Evolutionary conservation across 352 stramenopile species (phyloP), one percentile per base, ranked within the genome.

Genomic region (Saprolegnia parasitica): DNA sequence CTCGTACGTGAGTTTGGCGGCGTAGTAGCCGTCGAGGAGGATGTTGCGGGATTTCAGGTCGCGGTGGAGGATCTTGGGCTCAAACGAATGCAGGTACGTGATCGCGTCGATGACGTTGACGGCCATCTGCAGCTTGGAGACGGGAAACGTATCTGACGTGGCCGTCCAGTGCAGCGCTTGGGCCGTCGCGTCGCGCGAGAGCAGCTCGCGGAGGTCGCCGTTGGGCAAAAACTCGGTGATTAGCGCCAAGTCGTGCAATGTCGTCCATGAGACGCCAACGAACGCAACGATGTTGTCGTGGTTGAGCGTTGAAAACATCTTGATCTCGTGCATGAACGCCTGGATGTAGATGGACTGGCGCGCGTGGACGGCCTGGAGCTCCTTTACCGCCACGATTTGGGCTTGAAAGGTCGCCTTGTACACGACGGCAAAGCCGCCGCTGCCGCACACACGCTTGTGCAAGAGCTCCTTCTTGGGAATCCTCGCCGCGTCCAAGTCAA

Each of bases 31-130:
- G 26, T 73, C 47, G 16, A 81, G 68, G 49, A 83, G 78, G 37
- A 79, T 76, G 57, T 83, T 83, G 32, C 72, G 72, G 21, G 77
- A 77, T 70, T 88, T 88, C 58, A 88, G 62, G 63, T 83, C 77
- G 23, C 77, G 73, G 58, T 83, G 77, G 40, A 83, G 77, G 18
- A 83, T 46, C n/a, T 64, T n/a, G 2, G 56, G 65, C 15, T 73
- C 60, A 20, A 74, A 76, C 18, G 61, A 71, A 50, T 83, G 75
- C 40, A 83, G 72, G 57, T 83, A 81, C 49, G 73, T 72, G 9
- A 83, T 55, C 24, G 76, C 77, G 21, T 76, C 64, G 37, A 73
- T 63, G 23, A 83, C 42, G 66, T 83, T 56, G 15, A 72, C 15
- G 0, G 65, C 65, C 15, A 72, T 64, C 23, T 64, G 40, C 16